phyloP scores from a whole-genome alignment of 208 protist species.

The Hexamita inflata region DNA sequence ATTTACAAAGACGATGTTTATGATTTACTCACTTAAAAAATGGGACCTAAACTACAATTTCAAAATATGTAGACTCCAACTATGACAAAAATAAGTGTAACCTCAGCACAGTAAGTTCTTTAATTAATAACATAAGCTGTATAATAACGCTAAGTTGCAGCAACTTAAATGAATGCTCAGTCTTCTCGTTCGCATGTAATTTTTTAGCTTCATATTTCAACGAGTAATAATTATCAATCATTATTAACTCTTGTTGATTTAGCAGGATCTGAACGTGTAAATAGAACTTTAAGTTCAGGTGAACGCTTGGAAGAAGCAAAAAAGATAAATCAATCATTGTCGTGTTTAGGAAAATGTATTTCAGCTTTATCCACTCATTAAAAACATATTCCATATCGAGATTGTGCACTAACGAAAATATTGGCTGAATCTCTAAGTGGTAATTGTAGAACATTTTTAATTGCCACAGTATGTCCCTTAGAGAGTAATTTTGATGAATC shows the following conservation, averaged over 20 bases:
- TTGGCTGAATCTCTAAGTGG: constrained; percentile 50
- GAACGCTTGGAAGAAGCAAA: constrained; percentile 49
- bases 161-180: constrained; percentile 25
- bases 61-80: not conserved
- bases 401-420: constrained; percentile 45
- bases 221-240: not conserved
- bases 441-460: constrained; percentile 46
- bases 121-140: not conserved
- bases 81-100: not conserved
- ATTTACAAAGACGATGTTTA: constrained; percentile 33
- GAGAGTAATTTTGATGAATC: constrained; percentile 37
- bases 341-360: constrained; percentile 50
- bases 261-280: constrained; percentile 46
- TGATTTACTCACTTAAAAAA: constrained; percentile 16
- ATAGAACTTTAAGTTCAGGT: constrained; percentile 41
- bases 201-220: not conserved
- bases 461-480: constrained; percentile 41
- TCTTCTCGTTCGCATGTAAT: constrained; percentile 29
- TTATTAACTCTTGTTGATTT: constrained; percentile 45
- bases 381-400: constrained; percentile 41
- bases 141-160: not conserved
- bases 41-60: not conserved
- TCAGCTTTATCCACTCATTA: constrained; percentile 32
- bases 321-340: constrained; percentile 54
- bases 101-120: not conserved